phyloP scores from a whole-genome alignment of 441 rosid species.

The Flueggea neowawraea region DNA sequence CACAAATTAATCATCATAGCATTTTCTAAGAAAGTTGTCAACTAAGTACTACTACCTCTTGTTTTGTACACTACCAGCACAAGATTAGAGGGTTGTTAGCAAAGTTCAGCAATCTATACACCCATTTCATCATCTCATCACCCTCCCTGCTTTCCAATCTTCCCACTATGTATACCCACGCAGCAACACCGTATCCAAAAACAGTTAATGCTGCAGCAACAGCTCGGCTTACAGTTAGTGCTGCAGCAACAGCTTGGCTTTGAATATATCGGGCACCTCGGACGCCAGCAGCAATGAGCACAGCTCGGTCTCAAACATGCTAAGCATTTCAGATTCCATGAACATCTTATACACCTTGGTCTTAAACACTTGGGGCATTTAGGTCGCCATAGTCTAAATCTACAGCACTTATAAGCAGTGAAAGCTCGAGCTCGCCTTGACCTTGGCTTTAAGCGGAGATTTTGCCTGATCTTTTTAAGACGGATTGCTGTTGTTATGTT shows the following conservation, averaged over 20 bases:
- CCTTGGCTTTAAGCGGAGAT: slow-evolving; percentile 35
- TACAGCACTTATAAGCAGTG: slow-evolving; percentile 40
- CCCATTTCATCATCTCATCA: slow-evolving; percentile 9
- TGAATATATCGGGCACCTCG: slow-evolving; percentile 25
- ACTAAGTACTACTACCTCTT: slow-evolving; percentile 13
- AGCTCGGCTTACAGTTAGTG: slow-evolving; percentile 24
- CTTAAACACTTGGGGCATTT: slow-evolving; percentile 41
- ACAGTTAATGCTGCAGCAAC: slow-evolving; percentile 40
- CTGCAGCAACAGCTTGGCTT: slow-evolving; percentile 23
- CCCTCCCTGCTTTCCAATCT: slow-evolving; percentile 31
- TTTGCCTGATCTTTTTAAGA: slow-evolving; percentile 69
- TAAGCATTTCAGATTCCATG: slow-evolving; percentile 28
- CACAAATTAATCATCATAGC: slow-evolving; percentile 13
- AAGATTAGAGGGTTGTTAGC: no score
- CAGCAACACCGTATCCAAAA: slow-evolving; percentile 33
- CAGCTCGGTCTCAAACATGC: slow-evolving; percentile 21
- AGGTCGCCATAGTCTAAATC: slow-evolving; percentile 40
- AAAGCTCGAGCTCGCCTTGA: slow-evolving; percentile 2
- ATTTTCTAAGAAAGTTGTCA: slow-evolving; percentile 10
- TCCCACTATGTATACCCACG: slow-evolving; percentile 14
- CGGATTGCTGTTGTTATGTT: slow-evolving; percentile 59
- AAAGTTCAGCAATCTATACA: slow-evolving; percentile 30
- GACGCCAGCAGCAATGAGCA: slow-evolving; percentile 9
- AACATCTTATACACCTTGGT: slow-evolving; percentile 32
- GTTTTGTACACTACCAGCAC: no score